Conservation (phyloP, 371 early-diverging fungal genomes). For the Circinella minor region DNA sequence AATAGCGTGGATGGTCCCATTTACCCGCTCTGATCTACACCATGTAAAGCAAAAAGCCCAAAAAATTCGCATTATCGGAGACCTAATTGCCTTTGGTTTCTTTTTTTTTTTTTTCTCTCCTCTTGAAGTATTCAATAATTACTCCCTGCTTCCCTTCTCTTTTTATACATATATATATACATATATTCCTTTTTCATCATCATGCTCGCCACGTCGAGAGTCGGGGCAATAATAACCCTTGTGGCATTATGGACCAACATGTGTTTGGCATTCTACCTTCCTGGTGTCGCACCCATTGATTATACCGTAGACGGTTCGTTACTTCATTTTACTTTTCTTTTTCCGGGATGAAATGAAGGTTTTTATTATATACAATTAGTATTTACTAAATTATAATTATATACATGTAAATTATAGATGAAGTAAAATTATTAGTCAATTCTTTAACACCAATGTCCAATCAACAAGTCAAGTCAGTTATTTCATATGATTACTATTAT, state of each 20-base stretch:
- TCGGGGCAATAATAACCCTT: slow-evolving; percentile 3
- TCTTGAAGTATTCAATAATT: not conserved
- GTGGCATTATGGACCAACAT: slow-evolving; percentile 11
- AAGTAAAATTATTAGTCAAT: slow-evolving; percentile 62
- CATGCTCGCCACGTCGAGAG: slow-evolving; percentile 9
- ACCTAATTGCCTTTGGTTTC: not conserved
- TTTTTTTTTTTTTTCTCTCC: not conserved
- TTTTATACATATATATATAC: not conserved
- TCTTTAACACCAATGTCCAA: slow-evolving; percentile 80
- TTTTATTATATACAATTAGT: no score
- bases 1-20: not conserved
- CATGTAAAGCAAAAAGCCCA: not conserved
- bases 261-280: slow-evolving; percentile 80
- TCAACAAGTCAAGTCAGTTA: slow-evolving; percentile 68
- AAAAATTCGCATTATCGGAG: not conserved
- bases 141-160: not conserved
- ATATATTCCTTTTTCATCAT: slow-evolving; percentile 10
- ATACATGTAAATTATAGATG: no score
- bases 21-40: slow-evolving; percentile 1
- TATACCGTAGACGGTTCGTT: slow-evolving; percentile 57
- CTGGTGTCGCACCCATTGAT: slow-evolving; percentile 93
- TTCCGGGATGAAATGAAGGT: no score
- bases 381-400: no score
- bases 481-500: slow-evolving; percentile 89
- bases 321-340: no score